These are phyloP conservation scores for Sesbania bispinosa DNA, from an alignment of 306 rosid species.

Conservation along the genomic window DNA sequence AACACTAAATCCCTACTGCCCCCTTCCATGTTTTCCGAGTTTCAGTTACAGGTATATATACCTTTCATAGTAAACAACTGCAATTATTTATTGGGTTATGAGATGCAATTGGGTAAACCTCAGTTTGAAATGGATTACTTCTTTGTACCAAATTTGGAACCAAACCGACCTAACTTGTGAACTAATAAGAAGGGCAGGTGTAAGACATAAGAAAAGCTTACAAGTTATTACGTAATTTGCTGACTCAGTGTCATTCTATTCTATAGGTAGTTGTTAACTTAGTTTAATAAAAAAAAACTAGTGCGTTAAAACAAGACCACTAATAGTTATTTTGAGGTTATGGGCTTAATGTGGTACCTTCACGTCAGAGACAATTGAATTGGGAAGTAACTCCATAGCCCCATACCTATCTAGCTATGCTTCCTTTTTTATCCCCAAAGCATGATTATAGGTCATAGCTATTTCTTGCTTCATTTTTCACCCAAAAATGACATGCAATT, in stretches of 20 bases:
- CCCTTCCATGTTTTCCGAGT: background rate
- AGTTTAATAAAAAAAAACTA: background rate
- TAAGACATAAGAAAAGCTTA: background rate
- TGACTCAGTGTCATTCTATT: background rate
- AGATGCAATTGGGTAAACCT: background rate
- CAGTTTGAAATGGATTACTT: slow-evolving; percentile 20
- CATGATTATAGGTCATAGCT: background rate
- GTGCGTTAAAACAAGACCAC: background rate
- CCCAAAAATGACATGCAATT: slow-evolving; percentile 26
- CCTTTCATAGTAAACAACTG: background rate
- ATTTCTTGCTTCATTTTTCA: background rate
- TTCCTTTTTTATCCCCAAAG: background rate
- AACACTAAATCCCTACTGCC: background rate
- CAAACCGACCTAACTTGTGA: slow-evolving; percentile 41
- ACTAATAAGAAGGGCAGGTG: slow-evolving; percentile 32
- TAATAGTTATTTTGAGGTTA: background rate
- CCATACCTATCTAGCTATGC: background rate
- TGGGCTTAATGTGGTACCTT: background rate
- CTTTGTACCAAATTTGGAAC: slow-evolving; percentile 35
- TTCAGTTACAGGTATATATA: background rate
- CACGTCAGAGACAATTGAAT: background rate
- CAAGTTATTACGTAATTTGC: slow-evolving; percentile 1
- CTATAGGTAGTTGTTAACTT: background rate
- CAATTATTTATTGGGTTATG: slow-evolving; percentile 10
- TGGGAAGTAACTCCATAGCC: background rate